Conservation (phyloP, 31 red algal species). For the Asparagopsis taxiformis region DNA sequence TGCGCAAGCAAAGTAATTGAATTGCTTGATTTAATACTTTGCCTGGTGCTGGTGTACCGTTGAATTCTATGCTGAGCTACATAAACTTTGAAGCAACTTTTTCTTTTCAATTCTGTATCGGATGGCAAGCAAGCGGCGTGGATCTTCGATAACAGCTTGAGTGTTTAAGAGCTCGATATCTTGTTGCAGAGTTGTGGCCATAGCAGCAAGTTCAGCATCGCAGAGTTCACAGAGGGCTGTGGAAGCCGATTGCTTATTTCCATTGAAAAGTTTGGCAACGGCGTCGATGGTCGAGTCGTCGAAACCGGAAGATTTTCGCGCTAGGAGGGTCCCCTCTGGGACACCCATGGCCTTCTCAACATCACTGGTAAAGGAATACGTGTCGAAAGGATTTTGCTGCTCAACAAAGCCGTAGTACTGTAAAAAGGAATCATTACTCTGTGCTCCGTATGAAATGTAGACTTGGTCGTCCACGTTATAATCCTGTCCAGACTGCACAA, state of each 20-base stretch:
- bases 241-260: conserved; percentile 32
- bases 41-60: too few relatives aligned
- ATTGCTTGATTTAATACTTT: too few relatives aligned
- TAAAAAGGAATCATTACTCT: conserved; percentile 89
- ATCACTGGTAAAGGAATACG: conserved; percentile 54
- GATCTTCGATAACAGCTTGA: not conserved
- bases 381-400: conserved; percentile 75
- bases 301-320: conserved; percentile 33
- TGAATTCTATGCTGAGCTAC: not conserved
- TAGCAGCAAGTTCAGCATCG: conserved; percentile 34
- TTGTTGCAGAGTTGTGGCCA: conserved; percentile 48
- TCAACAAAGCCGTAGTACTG: conserved; percentile 93
- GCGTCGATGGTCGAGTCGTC: conserved; percentile 26
- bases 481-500: conserved; percentile 51
- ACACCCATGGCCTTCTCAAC: conserved; percentile 49
- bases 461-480: conserved; percentile 70
- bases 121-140: conserved; percentile 27
- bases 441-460: conserved; percentile 88
- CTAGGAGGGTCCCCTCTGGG: conserved; percentile 32
- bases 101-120: conserved; percentile 64
- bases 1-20: not conserved
- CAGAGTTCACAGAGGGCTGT: conserved; percentile 51
- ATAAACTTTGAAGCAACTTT: conserved; percentile 14
- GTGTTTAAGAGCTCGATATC: conserved; percentile 31
- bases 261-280: conserved; percentile 34